Percentiles rank a stretch among this genome's conserved stretches.
phyloP scores from a whole-genome alignment of 1,284 basidiomycete genomes.

The Tetrapyrgos nigripes region DNA sequence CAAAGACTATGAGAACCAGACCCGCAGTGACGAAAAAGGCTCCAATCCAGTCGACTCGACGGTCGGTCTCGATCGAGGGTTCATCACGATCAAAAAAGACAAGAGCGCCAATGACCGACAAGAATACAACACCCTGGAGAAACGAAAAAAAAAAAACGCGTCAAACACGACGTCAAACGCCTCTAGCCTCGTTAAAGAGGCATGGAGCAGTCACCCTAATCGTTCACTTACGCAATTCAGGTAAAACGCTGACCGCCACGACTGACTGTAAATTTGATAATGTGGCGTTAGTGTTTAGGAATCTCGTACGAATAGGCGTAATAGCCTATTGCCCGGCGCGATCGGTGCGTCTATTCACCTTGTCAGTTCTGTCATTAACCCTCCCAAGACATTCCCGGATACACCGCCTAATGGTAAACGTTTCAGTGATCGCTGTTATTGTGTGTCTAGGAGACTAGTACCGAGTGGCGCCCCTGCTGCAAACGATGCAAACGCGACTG shows the following conservation, averaged over 20 bases:
- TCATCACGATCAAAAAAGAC: slow-evolving; percentile 7
- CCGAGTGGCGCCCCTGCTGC: slow-evolving; percentile 84
- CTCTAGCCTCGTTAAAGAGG: too few relatives aligned
- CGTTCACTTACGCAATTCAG: slow-evolving; percentile 4
- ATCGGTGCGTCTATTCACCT: not conserved
- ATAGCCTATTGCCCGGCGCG: too few relatives aligned
- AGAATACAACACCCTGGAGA: not conserved
- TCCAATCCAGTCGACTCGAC: slow-evolving; percentile 60
- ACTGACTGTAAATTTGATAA: not conserved
- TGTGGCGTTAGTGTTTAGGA: not conserved
- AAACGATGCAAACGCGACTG: slow-evolving; percentile 80
- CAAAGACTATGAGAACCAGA: slow-evolving; percentile 58
- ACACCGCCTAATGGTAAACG: too few relatives aligned
- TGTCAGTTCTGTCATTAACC: not conserved
- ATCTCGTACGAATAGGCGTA: not conserved
- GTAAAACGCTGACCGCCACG: slow-evolving; percentile 7
- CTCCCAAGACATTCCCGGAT: not conserved
- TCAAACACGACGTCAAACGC: too few relatives aligned
- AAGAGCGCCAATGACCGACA: not conserved
- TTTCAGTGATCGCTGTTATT: not conserved
- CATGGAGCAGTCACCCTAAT: too few relatives aligned
- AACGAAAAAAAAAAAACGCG: not conserved
- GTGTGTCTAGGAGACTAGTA: not conserved
- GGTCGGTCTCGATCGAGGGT: slow-evolving; percentile 11
- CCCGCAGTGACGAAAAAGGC: slow-evolving; percentile 54